Base-by-base conservation (phyloP, 2,329 filamentous ascomycete species). In the Lithohypha guttulata region DNA sequence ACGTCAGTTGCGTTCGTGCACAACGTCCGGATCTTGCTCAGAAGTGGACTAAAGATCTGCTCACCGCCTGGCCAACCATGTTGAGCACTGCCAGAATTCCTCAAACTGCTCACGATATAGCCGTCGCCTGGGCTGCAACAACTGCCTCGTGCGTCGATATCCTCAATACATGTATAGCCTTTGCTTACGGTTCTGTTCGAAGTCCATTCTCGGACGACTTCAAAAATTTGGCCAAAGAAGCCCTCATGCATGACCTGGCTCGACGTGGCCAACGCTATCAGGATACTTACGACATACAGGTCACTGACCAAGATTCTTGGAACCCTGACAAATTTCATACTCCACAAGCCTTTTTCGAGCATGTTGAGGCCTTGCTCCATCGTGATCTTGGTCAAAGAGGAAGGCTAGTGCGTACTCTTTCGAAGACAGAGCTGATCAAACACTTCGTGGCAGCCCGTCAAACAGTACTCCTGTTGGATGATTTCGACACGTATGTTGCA, bases 31-130 rank as follows among this genome's bases (percentile, higher is more conserved):
- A 39, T 30, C 26, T 39, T 6, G 35, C 26, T 3, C 27, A 39
- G 4, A 29, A 22, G 15, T 39, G 35, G 35, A 39, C 26, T 6
- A 29, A 30, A 22, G 35, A 39, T 30, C 35, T 26, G n/a, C 35
- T 18, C 8, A 17, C 19, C 9, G 7, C 15, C 11, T 39, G 30
- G 15, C 35, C 35, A 4, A 13, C 10, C 14, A 14, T 39, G 7
- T n/a, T 18, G n/a, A 20, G 22, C 17, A 15, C 35, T n/a, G 18
- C 26, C 13, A n/a, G 17, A 14, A 21, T 21, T 30, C 8, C 18
- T 30, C 9, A 7, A 2, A 29, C 35, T 18, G 35, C 35, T 2
- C 19, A 31, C 13, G 26, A 31, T 4, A 30, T 39, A 21, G 35
- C 35, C 18, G 15, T n/a, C 14, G 27, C 26, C 3, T 39, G 35